phyloP scores from a whole-genome alignment of 441 rosid species.

The Croton setiger region DNA sequence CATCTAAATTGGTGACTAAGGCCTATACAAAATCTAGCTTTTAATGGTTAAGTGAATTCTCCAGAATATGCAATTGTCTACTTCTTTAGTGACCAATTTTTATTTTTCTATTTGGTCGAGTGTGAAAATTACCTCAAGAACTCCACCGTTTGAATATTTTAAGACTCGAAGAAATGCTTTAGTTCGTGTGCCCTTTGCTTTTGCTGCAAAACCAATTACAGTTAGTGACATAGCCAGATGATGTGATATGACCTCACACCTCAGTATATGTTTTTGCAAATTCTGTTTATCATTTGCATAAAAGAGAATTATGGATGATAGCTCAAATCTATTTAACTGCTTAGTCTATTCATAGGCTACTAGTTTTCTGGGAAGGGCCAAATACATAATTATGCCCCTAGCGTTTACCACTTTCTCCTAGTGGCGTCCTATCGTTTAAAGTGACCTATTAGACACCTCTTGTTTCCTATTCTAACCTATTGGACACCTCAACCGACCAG shows the following conservation, averaged over 20 bases:
- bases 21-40: neutral
- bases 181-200: slow-evolving; percentile 61
- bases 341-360: neutral
- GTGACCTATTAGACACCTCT: too few relatives aligned
- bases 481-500: too few relatives aligned
- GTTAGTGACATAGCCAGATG: slow-evolving; percentile 5
- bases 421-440: too few relatives aligned
- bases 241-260: neutral
- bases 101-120: neutral
- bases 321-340: neutral
- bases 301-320: neutral
- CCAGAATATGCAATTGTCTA: neutral
- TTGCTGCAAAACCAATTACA: slow-evolving; percentile 47
- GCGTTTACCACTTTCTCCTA: too few relatives aligned
- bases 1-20: neutral
- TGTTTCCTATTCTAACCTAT: too few relatives aligned
- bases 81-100: neutral
- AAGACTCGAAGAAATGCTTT: slow-evolving; percentile 91
- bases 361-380: neutral
- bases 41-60: neutral
- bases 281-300: neutral
- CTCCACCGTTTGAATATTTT: slow-evolving; percentile 93
- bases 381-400: too few relatives aligned
- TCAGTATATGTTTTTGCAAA: neutral
- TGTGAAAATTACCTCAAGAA: slow-evolving; percentile 69